Conservation (phyloP, 1,139 yeast genomes). For the Scheffersomyces stambukii region DNA sequence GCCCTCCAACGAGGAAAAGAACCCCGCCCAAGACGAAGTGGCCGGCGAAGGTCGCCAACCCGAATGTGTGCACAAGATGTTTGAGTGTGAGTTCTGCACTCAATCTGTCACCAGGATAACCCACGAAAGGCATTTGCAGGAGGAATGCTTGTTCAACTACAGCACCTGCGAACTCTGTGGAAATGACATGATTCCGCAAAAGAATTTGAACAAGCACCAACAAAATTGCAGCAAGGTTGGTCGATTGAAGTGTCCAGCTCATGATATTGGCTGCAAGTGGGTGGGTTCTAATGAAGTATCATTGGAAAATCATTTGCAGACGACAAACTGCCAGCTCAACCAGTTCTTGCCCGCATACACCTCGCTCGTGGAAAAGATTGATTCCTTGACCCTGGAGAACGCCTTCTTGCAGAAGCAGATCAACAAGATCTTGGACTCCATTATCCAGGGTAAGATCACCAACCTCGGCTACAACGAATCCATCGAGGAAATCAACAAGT, state of each 20-base stretch:
- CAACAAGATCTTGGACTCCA: constrained; percentile 43
- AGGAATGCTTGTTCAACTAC: constrained; percentile 39
- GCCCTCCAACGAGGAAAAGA: constrained; percentile 3
- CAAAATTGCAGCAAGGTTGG: constrained; percentile 33
- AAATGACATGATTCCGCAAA: constrained; percentile 38
- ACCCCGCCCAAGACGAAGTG: constrained; percentile 1
- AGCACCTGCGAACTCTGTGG: constrained; percentile 37
- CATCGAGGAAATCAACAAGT: constrained; percentile 40
- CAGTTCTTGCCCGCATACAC: constrained; percentile 28
- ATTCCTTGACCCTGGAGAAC: constrained; percentile 20
- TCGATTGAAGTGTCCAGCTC: constrained; percentile 36
- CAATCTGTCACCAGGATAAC: constrained; percentile 26
- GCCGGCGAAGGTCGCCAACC: constrained; percentile 5
- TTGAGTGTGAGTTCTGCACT: constrained; percentile 40
- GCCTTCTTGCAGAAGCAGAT: constrained; percentile 38
- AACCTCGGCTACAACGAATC: constrained; percentile 48
- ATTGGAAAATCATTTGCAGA: constrained; percentile 34
- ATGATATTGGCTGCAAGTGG: constrained; percentile 39
- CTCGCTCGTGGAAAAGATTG: constrained; percentile 17
- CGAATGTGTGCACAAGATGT: constrained; percentile 32
- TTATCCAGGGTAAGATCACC: constrained; percentile 49
- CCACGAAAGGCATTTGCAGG: constrained; percentile 29
- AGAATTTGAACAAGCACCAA: constrained; percentile 28
- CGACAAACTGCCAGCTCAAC: constrained; percentile 31
- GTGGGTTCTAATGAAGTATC: constrained; percentile 36